Evolutionary conservation across 805 yeast genomes (phyloP), one percentile per base, ranked within the genome.

Genomic region (Debaryomyces prosopidis): DNA sequence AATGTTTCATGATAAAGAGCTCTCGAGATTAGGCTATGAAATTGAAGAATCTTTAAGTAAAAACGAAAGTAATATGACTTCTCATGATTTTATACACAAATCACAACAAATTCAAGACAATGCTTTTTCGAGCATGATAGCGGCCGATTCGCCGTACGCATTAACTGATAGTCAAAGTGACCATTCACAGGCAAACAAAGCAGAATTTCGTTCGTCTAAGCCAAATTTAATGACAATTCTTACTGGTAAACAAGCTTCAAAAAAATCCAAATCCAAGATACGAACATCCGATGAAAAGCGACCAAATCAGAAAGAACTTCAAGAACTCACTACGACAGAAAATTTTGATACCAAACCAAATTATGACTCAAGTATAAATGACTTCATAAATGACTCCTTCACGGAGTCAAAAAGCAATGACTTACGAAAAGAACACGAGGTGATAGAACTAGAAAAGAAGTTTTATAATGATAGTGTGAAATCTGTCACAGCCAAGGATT

Each of bases 391-490:
- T 31, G 46, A 35, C 9, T 47, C 51, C 1, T 40, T 42, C 33
- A 42, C 43, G 5, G 48, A 48, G 8, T 17, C 45, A 8, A 49
- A 48, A 26, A 49, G 52, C n/a, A 39, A 44, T 14, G 49, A 48
- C 14, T 40, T 49, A n/a, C 30, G 43, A 15, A 48, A 46, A 33
- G 62, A 58, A n/a, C 40, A 48, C 20, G 58, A 57, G 11, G 38
- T 59, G 19, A 33, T 54, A 23, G 63, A 60, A 37, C 46, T 60
- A 17, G 68, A 63, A 40, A 50, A 47, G 45, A 56, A 54, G 34
- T 48, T 62, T 4, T 58, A 49, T 38, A 45, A 47, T 1, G 40
- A 47, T 14, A 57, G 52, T 10, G 47, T 49, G 2, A 48, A 48
- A 31, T 43, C 57, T 2, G 50, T 54, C 2, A 47, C 60, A 11